Evolutionary conservation across 345 rosid species (phyloP).

Genomic region (Eucalyptus regnans): DNA sequence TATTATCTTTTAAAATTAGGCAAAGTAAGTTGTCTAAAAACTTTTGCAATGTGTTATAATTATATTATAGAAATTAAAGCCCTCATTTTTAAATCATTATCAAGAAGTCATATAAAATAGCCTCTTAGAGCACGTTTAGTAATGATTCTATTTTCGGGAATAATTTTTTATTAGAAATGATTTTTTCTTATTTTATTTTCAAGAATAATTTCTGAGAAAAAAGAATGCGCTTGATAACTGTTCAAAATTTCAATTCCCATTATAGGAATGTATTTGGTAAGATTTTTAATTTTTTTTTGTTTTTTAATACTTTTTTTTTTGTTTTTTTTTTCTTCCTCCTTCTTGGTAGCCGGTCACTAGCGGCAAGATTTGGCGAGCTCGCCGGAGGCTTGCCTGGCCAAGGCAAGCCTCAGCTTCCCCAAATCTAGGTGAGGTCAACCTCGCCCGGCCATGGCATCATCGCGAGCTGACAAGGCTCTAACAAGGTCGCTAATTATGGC

Average conservation of each 20-base stretch:
- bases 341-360: too few species aligned
- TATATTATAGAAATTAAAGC: background rate
- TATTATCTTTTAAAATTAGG: background rate
- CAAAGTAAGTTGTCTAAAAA: fast-evolving
- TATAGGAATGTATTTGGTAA: fast-evolving
- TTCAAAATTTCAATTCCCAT: fast-evolving
- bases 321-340: fast-evolving
- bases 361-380: fast-evolving
- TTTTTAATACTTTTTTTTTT: fast-evolving
- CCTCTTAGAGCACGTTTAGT: fast-evolving
- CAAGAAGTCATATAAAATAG: background rate
- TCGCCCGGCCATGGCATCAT: fast-evolving
- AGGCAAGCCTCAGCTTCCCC: fast-evolving
- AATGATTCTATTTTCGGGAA: fast-evolving
- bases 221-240: fast-evolving
- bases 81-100: background rate
- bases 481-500: fast-evolving
- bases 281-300: too few species aligned
- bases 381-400: fast-evolving
- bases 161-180: too few species aligned
- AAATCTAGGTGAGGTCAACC: fast-evolving
- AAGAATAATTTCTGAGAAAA: too few species aligned
- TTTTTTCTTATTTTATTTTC: too few species aligned
- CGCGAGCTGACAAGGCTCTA: fast-evolving
- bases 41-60: background rate